Evolutionary conservation across 164 flowering plant species (phyloP).

Genomic region (Piper betle): DNA sequence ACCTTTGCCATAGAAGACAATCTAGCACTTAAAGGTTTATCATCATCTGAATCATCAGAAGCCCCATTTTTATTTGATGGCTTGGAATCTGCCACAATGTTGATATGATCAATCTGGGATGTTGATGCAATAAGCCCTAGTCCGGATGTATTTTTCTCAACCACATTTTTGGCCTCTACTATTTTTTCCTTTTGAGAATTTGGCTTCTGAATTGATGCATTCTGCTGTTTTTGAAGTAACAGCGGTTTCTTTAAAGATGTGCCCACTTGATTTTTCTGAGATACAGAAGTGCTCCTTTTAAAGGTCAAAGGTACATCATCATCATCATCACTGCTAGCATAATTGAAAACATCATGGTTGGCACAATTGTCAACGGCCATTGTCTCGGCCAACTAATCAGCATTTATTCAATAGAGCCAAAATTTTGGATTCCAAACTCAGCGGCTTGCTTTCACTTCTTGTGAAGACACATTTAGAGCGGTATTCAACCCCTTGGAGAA

Average conservation of each 20-base stretch:
- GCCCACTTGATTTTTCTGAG: constrained; percentile 32
- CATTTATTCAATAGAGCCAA: no score
- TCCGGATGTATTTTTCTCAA: constrained; percentile 16
- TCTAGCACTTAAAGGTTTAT: constrained; percentile 33
- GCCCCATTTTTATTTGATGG: constrained; percentile 4
- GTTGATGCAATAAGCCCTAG: constrained; percentile 23
- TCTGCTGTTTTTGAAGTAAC: constrained; percentile 27
- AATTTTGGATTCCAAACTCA: no score
- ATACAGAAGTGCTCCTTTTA: constrained; percentile 30
- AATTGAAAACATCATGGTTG: constrained; percentile 18
- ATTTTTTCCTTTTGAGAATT: constrained; percentile 30
- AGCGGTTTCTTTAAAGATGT: constrained; percentile 29
- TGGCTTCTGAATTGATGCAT: constrained; percentile 22
- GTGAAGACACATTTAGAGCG: no score
- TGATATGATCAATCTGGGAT: constrained; percentile 22
- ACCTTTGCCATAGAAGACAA: constrained; percentile 6
- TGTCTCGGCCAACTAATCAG: constrained; percentile 3
- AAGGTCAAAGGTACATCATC: constrained; percentile 48
- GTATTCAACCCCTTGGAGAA: no score
- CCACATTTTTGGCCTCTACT: constrained; percentile 17
- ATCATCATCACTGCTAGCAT: constrained; percentile 46
- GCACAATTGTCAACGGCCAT: constrained; percentile 40
- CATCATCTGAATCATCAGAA: constrained; percentile 60
- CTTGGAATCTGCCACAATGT: constrained; percentile 11
- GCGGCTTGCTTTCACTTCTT: no score